A percentile compares a stretch with the other conserved stretches of the same genome.
Evolutionary conservation across 2,329 filamentous ascomycete genomes (phyloP).

Genomic region (Zalaria obscura): DNA sequence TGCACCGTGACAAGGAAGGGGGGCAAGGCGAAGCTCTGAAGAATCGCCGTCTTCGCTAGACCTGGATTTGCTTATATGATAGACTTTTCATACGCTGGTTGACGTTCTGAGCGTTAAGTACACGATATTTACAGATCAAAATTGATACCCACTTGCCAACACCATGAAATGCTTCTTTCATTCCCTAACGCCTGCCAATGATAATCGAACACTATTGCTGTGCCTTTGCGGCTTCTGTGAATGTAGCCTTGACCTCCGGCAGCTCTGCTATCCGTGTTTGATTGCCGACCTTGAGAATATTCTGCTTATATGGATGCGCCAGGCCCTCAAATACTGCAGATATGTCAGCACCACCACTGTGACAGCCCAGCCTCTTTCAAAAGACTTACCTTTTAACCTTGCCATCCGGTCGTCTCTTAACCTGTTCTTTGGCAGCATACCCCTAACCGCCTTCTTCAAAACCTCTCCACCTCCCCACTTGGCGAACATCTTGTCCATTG

Average conservation of each 20-base stretch:
- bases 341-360: neutral
- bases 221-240: neutral
- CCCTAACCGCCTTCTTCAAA: constrained; percentile 77
- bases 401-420: constrained; percentile 76
- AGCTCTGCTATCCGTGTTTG: constrained; percentile 4
- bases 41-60: too few relatives aligned
- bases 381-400: constrained; percentile 57
- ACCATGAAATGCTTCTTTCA: too few relatives aligned
- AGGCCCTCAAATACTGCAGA: constrained; percentile 71
- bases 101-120: too few relatives aligned
- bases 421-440: constrained; percentile 96
- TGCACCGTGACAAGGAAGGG: constrained; percentile 61
- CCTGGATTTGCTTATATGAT: too few relatives aligned
- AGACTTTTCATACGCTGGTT: too few relatives aligned
- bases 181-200: too few relatives aligned
- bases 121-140: neutral
- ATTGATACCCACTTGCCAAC: neutral
- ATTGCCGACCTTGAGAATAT: constrained; percentile 46
- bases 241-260: constrained; percentile 5
- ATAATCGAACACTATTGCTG: neutral
- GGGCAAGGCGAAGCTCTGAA: constrained; percentile 26
- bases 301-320: constrained; percentile 81
- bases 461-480: constrained; percentile 92
- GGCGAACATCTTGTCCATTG: constrained; percentile 86
- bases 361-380: constrained; percentile 1